These are phyloP conservation scores for Dendrobium officinale DNA, from an alignment of 106 monocot species.

Conservation along the genomic window DNA sequence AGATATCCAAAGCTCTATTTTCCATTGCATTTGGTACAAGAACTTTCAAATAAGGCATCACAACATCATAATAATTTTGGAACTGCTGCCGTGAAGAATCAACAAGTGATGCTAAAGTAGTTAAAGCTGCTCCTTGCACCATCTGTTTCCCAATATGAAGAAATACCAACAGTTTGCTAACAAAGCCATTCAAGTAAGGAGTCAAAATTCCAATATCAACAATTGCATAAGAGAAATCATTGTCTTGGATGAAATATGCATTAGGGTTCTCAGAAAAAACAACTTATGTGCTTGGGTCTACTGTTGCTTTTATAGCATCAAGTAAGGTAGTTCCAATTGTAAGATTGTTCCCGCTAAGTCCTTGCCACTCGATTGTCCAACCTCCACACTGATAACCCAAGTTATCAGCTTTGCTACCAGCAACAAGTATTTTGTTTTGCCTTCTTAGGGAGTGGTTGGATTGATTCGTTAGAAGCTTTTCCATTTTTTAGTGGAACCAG, in stretches of 20 bases:
- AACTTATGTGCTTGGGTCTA: slow-evolving; percentile 19
- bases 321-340: slow-evolving; percentile 23
- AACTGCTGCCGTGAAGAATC: no score
- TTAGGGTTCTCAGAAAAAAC: slow-evolving; percentile 34
- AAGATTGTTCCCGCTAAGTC: slow-evolving; percentile 37
- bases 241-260: slow-evolving; percentile 9
- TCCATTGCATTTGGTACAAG: no score
- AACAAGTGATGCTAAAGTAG: no score
- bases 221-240: slow-evolving; percentile 19
- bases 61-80: no score
- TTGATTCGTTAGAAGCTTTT: slow-evolving; percentile 14
- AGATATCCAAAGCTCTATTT: no score
- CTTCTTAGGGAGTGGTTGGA: slow-evolving; percentile 51
- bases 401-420: slow-evolving; percentile 48
- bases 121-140: no score
- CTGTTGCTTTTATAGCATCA: slow-evolving; percentile 23
- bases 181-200: no score
- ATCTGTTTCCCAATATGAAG: no score
- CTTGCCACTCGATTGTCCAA: slow-evolving; percentile 58
- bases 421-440: slow-evolving; percentile 22
- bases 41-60: no score
- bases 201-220: slow-evolving; percentile 22
- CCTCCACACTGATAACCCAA: slow-evolving; percentile 59
- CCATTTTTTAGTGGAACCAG: slow-evolving; percentile 55
- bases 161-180: no score